A percentile compares a stretch with the other conserved stretches of the same genome.
Evolutionary conservation across 139 green algal genomes (phyloP).

Genomic region (Picochlorum sp.): DNA sequence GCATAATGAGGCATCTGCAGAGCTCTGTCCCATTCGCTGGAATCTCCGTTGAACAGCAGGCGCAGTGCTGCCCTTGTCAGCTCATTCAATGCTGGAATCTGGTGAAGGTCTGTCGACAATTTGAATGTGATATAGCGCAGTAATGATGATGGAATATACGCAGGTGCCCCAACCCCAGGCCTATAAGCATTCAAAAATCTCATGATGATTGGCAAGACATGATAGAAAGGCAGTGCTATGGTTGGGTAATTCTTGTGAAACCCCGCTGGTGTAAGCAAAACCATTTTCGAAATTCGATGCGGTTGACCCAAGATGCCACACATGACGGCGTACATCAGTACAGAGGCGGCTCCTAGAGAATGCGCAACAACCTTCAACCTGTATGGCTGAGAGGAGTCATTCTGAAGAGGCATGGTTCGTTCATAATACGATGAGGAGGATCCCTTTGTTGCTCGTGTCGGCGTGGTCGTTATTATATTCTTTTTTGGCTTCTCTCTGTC

Average conservation of each 20-base stretch:
- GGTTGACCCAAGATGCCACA: constrained; percentile 15
- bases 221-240: constrained; percentile 24
- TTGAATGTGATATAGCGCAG: constrained; percentile 58
- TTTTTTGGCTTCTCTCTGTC: too few species aligned
- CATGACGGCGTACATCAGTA: constrained; percentile 51
- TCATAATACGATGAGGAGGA: too few species aligned
- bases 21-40: constrained; percentile 71
- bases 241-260: constrained; percentile 41
- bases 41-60: constrained; percentile 56
- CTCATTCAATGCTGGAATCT: constrained; percentile 49
- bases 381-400: constrained; percentile 28
- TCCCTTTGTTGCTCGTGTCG: too few species aligned
- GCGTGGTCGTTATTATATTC: too few species aligned
- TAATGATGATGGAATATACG: constrained; percentile 63
- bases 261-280: constrained; percentile 69
- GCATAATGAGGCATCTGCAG: constrained; percentile 85
- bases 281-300: constrained; percentile 47
- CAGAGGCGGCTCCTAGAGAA: constrained; percentile 45
- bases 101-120: constrained; percentile 39
- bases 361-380: constrained; percentile 46
- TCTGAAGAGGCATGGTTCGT: too few species aligned
- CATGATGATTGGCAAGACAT: constrained; percentile 21
- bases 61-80: constrained; percentile 26
- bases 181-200: constrained; percentile 20
- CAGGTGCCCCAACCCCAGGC: constrained; percentile 20